Conservation (phyloP, 106 monocot genomes). For the Agapanthus africanus region DNA sequence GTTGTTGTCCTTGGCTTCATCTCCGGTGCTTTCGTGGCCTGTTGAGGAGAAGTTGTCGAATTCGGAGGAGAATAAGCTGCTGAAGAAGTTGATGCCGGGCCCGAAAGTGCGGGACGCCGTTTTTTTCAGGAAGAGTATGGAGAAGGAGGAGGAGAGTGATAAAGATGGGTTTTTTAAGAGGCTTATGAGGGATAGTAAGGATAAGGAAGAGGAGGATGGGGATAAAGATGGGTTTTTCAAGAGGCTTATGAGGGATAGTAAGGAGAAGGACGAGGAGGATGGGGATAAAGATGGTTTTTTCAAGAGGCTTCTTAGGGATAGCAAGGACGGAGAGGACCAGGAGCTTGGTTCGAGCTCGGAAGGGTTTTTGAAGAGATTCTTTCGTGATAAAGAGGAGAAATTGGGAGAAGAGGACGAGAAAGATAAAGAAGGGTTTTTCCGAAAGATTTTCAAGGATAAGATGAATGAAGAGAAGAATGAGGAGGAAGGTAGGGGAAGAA, state of each 20-base stretch:
- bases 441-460: slow-evolving; percentile 50
- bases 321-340: slow-evolving; percentile 37
- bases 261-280: slow-evolving; percentile 55
- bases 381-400: slow-evolving; percentile 73
- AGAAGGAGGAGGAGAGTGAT: slow-evolving; percentile 38
- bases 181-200: slow-evolving; percentile 74
- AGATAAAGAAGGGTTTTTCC: slow-evolving; percentile 46
- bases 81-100: slow-evolving; percentile 85
- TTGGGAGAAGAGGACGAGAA: slow-evolving; percentile 51
- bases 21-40: slow-evolving; percentile 31
- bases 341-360: slow-evolving; percentile 24
- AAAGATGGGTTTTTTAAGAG: slow-evolving; percentile 61
- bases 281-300: slow-evolving; percentile 46
- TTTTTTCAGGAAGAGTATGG: slow-evolving; percentile 69
- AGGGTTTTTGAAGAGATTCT: slow-evolving; percentile 48
- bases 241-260: slow-evolving; percentile 80
- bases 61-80: slow-evolving; percentile 68
- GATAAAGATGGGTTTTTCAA: slow-evolving; percentile 53
- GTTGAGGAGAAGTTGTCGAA: slow-evolving; percentile 27
- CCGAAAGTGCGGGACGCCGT: slow-evolving; percentile 70
- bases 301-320: slow-evolving; percentile 61
- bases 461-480: slow-evolving; percentile 49
- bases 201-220: slow-evolving; percentile 49
- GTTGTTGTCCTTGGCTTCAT: slow-evolving; percentile 53
- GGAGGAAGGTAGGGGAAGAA: slow-evolving; percentile 41